phyloP scores from a whole-genome alignment of 768 basidiomycete genomes.

The Hypholoma fasciculare region DNA sequence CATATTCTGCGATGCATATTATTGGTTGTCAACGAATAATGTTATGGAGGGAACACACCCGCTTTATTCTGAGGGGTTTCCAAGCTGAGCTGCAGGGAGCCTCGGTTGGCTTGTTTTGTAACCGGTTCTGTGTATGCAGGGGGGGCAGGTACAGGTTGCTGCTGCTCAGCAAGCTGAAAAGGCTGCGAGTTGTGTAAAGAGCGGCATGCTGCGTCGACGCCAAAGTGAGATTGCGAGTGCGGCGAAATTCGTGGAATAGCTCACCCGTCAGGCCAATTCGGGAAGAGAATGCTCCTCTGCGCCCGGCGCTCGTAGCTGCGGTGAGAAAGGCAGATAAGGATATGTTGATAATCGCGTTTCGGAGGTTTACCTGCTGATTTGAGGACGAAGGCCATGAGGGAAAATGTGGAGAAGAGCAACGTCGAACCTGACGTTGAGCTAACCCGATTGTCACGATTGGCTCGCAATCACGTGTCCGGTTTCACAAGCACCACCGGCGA shows the following conservation, averaged over 20 bases:
- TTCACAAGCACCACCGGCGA: not conserved
- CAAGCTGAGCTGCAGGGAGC: conserved; percentile 82
- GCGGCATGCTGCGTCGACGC: conserved; percentile 42
- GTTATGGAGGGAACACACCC: conserved; percentile 46
- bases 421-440: conserved; percentile 6
- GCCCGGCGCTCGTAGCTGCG: conserved; percentile 37
- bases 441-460: conserved; percentile 21
- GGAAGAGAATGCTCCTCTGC: conserved; percentile 46
- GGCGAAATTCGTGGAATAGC: conserved; percentile 16
- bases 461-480: conserved; percentile 15
- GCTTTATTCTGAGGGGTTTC: conserved; percentile 90
- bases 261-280: conserved; percentile 43
- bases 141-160: conserved; percentile 28
- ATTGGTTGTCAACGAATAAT: not conserved
- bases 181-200: conserved; percentile 56
- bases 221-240: conserved; percentile 2
- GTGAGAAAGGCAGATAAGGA: conserved; percentile 3
- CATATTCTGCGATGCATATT: conserved; percentile 69
- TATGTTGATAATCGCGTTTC: not conserved
- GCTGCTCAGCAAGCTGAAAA: conserved; percentile 33
- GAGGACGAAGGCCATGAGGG: conserved; percentile 50
- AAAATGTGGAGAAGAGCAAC: conserved; percentile 7
- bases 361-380: conserved; percentile 32
- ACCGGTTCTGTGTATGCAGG: conserved; percentile 51
- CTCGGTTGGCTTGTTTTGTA: conserved; percentile 72